Percentiles rank a stretch among this genome's conserved stretches.
Evolutionary conservation across 768 basidiomycete species (phyloP).

Genomic region (Hortiboletus campestris): DNA sequence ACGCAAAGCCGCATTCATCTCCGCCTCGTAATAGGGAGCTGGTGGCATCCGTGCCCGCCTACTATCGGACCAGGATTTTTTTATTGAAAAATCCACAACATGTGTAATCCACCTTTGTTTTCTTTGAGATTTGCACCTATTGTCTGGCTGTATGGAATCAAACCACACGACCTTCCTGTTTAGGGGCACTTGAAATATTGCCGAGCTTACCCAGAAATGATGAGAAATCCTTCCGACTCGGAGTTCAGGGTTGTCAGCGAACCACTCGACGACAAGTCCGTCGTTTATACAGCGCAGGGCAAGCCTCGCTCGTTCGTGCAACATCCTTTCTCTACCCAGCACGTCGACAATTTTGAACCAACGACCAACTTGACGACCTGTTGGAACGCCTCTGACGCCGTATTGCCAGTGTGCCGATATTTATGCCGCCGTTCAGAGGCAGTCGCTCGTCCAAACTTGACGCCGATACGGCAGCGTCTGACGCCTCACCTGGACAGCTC

Average conservation of each 20-base stretch:
- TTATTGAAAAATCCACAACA: no score
- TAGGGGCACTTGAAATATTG: no score
- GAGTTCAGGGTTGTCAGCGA: no score
- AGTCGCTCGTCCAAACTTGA: background rate
- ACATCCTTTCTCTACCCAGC: background rate
- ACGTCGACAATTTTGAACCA: background rate
- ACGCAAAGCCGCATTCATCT: conserved; percentile 26
- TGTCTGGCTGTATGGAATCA: no score
- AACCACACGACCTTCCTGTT: no score
- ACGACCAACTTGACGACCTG: background rate
- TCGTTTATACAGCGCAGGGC: background rate
- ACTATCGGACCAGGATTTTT: no score
- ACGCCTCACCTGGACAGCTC: conserved; percentile 13
- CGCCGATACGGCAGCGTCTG: background rate
- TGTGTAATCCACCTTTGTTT: no score
- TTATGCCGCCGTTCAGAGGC: background rate
- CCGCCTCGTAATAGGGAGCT: conserved; percentile 19
- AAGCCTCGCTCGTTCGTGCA: background rate
- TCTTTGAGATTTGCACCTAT: no score
- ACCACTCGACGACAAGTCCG: no score
- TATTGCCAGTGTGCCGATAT: background rate
- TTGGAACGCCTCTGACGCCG: background rate
- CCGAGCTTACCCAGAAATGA: no score
- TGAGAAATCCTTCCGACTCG: no score
- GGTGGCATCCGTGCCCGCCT: conserved; percentile 3